Base-by-base conservation (phyloP, 2,329 filamentous ascomycete genomes). In the Mollisiaceae sp. region DNA sequence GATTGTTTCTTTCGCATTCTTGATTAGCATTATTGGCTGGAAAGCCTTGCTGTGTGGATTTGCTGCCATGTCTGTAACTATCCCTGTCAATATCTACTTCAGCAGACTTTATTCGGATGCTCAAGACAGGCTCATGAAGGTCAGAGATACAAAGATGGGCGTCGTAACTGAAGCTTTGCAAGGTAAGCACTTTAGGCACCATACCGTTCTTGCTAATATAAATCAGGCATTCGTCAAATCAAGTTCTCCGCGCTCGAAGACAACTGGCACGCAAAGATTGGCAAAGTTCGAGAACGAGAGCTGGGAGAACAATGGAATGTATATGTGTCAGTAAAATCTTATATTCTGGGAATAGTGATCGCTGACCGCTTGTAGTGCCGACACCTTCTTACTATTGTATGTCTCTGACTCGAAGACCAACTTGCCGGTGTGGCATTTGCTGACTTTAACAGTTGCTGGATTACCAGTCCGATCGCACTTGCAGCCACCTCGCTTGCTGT, bases 191-290 rank as follows among this genome's bases (percentile, higher is more conserved):
- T 36, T 12, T 39, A 27, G 12, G 14, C 15, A 5, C 41, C 15
- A 43, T 38, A 36, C 18, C 32, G 6, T 20, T 4, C 8, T 5
- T 39, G 35, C 47, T 15, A 18, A 35, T 52, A 45, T 20, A 12
- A 43, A 59, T 45, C 36, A 71, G 70, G 70, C 8, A 94, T 94
- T 69, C 86, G 91, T 1, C 92, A 95, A 76, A 92, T 95, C 79
- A 95, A 95, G 73, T 93, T 94, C 71, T 91, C 91, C 0, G 91
- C 91, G 0, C 78, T 93, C 1, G 92, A 94, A 76, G 79, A 81
- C 22, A 86, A 91, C 70, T 94, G 92, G 91, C 87, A 93, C 75
- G 81, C 83, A 18, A 90, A 89, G 67, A 91, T 95, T 74, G 77
- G 83, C 67, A 77, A 83, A 67, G 85, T 89, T 8, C 83, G 92